phyloP scores from a whole-genome alignment of 352 stramenopile species.

The Globisporangium sylvaticum region DNA sequence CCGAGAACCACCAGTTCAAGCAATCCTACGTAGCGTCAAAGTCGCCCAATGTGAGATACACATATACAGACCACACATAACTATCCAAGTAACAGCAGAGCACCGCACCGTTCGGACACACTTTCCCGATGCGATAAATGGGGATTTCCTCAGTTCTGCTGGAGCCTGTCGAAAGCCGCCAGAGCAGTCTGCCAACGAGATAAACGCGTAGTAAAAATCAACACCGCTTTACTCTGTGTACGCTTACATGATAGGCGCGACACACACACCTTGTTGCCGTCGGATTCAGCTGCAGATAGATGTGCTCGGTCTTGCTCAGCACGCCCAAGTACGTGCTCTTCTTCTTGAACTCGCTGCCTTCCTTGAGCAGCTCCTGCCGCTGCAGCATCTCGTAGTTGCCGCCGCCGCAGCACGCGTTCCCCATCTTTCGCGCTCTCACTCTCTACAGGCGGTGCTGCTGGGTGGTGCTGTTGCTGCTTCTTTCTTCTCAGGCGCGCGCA shows the following conservation, averaged over 20 bases:
- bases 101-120: slow-evolving; percentile 44
- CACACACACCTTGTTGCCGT: slow-evolving; percentile 33
- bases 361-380: slow-evolving; percentile 56
- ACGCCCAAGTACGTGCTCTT: slow-evolving; percentile 65
- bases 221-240: neutral
- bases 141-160: slow-evolving; percentile 46
- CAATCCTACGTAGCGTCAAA: slow-evolving; percentile 17
- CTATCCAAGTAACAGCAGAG: too few relatives aligned
- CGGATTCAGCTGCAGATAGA: slow-evolving; percentile 60
- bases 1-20: slow-evolving; percentile 49
- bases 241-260: neutral
- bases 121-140: slow-evolving; percentile 48
- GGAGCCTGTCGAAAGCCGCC: slow-evolving; percentile 36
- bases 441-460: neutral
- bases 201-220: neutral
- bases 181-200: slow-evolving; percentile 30
- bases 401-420: slow-evolving; percentile 59
- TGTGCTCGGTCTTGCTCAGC: slow-evolving; percentile 47
- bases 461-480: neutral
- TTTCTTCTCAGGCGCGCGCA: neutral
- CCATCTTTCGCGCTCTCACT: slow-evolving; percentile 29
- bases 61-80: too few relatives aligned
- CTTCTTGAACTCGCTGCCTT: slow-evolving; percentile 68
- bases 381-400: slow-evolving; percentile 57
- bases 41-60: neutral